Percentiles rank a stretch among this genome's conserved stretches.
Conservation (phyloP, 1,284 basidiomycete species). For the Irpex sp. region DNA sequence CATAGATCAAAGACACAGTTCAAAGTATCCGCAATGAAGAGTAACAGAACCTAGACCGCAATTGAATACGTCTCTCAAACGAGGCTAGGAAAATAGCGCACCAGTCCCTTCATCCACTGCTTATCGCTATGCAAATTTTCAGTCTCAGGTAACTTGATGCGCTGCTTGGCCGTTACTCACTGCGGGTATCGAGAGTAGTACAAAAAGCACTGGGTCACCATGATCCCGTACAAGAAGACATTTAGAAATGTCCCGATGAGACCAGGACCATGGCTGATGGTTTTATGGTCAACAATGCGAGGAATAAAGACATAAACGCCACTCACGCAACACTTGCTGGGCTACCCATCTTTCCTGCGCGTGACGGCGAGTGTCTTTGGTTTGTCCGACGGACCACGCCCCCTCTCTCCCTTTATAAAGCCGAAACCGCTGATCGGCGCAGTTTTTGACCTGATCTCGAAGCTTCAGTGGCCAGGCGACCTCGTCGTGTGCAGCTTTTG, state of each 20-base stretch:
- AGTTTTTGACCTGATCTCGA: background rate
- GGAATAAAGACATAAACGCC: background rate
- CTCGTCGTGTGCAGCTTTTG: no score
- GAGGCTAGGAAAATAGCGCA: slow-evolving; percentile 12
- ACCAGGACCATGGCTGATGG: slow-evolving; percentile 35
- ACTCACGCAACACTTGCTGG: slow-evolving; percentile 12
- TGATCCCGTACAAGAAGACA: slow-evolving; percentile 36
- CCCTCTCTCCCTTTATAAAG: background rate
- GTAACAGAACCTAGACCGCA: slow-evolving; percentile 26
- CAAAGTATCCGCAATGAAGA: slow-evolving; percentile 34
- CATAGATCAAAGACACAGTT: slow-evolving; percentile 36
- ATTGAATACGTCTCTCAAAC: background rate
- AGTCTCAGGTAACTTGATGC: background rate
- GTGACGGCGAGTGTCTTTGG: background rate
- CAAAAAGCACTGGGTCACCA: slow-evolving; percentile 38
- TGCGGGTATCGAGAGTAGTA: slow-evolving; percentile 37
- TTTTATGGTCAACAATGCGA: background rate
- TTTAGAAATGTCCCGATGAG: slow-evolving; percentile 37
- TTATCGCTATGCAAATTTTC: slow-evolving; percentile 21
- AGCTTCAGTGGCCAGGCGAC: background rate
- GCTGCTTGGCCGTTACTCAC: slow-evolving; percentile 18
- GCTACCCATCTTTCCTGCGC: slow-evolving; percentile 1
- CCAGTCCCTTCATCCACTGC: slow-evolving; percentile 30
- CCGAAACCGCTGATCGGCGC: background rate
- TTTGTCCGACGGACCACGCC: no score